Conservation (phyloP, 768 basidiomycete genomes). For the Rickenella mellea region DNA sequence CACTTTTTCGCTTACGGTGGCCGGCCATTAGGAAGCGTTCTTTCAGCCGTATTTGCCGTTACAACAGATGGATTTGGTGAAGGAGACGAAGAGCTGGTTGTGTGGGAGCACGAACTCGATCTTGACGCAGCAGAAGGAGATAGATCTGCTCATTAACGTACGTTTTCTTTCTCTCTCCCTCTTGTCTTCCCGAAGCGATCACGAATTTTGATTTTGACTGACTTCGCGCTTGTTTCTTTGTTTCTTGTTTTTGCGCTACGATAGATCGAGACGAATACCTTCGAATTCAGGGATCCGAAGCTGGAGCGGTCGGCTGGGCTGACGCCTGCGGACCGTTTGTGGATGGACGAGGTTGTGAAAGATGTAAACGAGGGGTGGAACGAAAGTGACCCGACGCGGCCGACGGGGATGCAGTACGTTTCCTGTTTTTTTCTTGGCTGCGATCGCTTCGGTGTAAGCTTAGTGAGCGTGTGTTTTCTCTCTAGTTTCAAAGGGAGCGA, state of each 20-base stretch:
- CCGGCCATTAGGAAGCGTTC: constrained; percentile 60
- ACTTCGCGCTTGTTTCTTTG: too few relatives aligned
- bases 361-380: constrained; percentile 82
- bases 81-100: constrained; percentile 74
- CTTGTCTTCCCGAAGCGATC: not conserved
- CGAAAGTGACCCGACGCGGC: constrained; percentile 47
- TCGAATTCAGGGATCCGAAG: constrained; percentile 81
- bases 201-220: too few relatives aligned
- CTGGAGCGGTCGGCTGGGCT: constrained; percentile 70
- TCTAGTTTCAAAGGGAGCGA: constrained; percentile 89
- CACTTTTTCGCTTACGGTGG: not conserved
- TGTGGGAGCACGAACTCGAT: constrained; percentile 96
- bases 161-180: constrained; percentile 8
- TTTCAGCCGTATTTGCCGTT: constrained; percentile 97
- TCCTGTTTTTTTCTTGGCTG: constrained; percentile 2
- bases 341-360: constrained; percentile 91
- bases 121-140: constrained; percentile 85
- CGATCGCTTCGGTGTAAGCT: not conserved
- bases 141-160: constrained; percentile 88
- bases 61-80: constrained; percentile 87
- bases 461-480: not conserved
- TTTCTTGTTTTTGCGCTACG: not conserved
- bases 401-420: constrained; percentile 56
- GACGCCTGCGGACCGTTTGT: constrained; percentile 90
- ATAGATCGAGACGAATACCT: constrained; percentile 75